Conservation (phyloP, 306 rosid genomes). For the Ammopiptanthus mongolicus region DNA sequence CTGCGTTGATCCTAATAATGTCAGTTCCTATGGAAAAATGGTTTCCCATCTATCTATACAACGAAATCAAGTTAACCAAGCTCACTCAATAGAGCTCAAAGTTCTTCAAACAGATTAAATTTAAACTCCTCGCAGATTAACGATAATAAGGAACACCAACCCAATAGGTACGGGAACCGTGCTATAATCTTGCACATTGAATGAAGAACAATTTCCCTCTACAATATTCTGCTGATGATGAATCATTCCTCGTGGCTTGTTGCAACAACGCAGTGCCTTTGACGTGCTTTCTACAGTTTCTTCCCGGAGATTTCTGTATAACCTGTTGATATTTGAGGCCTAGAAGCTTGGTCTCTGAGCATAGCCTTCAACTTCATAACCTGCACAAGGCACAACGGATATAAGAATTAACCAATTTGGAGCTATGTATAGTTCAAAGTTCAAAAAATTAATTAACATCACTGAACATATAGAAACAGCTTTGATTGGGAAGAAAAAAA, state of each 20-base stretch:
- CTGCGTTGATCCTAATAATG: background rate
- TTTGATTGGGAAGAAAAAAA: too few species aligned
- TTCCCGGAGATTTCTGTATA: slow-evolving; percentile 67
- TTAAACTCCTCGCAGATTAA: background rate
- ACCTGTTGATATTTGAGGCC: slow-evolving; percentile 48
- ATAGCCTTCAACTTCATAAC: slow-evolving; percentile 60
- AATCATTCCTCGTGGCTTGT: slow-evolving; percentile 27
- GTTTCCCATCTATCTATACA: background rate
- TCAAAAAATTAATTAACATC: background rate
- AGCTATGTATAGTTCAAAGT: background rate
- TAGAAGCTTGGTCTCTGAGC: slow-evolving; percentile 53
- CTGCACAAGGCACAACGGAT: slow-evolving; percentile 25
- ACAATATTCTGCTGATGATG: slow-evolving; percentile 35
- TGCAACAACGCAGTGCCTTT: slow-evolving; percentile 39
- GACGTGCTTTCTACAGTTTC: slow-evolving; percentile 82
- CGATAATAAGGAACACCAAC: slow-evolving; percentile 63
- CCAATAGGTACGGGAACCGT: slow-evolving; percentile 56
- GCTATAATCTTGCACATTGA: slow-evolving; percentile 54
- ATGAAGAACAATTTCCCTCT: slow-evolving; percentile 48
- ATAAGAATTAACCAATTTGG: background rate
- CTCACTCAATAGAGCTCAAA: background rate
- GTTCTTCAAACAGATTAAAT: background rate
- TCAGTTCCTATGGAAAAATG: too few species aligned
- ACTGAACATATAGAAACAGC: too few species aligned
- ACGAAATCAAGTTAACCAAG: background rate